Base-by-base conservation (phyloP, 2,329 filamentous ascomycete species). In the Didymella segeticola region DNA sequence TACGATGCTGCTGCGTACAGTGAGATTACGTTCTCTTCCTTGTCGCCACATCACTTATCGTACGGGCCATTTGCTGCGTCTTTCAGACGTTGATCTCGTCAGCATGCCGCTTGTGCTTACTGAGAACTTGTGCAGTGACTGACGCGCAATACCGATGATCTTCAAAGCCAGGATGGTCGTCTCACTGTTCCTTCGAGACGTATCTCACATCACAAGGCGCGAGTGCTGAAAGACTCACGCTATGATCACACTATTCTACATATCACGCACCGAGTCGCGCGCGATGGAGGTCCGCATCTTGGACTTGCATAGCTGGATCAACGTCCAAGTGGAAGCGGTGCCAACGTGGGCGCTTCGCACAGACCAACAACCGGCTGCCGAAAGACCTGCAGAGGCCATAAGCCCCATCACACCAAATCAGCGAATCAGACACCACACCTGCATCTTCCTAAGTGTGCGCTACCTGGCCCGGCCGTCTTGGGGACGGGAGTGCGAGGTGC, bases 221-320 rank as follows among this genome's bases (percentile, higher is more conserved):
- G 45, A 41, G n/a, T 33, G 15, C 20, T 11, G 6, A 12, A 19
- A 39, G 27, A 45, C 33, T 69, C 67, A 70, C 64, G 63, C 53
- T 45, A 33, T 23, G 34, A 51, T 69, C 67, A 69, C 68, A 68
- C 66, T 66, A 65, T 62, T 57, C 60, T 60, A 26, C 56, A 34
- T 66, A 65, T 62, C 58, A 61, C 61, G 29, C 56, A 34, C 55
- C 47, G 55, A 60, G 43, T 61, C 47, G 63, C 58, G 56, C 57
- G 60, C 53, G 51, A 49, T 54, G 52, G 34, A 10, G 26, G 15
- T 41, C 19, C 29, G 48, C 30, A 23, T 41, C 20, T 47, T 31
- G n/a, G 34, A 43, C 51, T 42, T 56, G 59, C 43, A 56, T 53
- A 34, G 33, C 34, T 46, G 36, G 55, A 47, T 54, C 43, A 42